Evolutionary conservation across 2,329 filamentous ascomycete species (phyloP).

Genomic region (Verticillium isaacii): DNA sequence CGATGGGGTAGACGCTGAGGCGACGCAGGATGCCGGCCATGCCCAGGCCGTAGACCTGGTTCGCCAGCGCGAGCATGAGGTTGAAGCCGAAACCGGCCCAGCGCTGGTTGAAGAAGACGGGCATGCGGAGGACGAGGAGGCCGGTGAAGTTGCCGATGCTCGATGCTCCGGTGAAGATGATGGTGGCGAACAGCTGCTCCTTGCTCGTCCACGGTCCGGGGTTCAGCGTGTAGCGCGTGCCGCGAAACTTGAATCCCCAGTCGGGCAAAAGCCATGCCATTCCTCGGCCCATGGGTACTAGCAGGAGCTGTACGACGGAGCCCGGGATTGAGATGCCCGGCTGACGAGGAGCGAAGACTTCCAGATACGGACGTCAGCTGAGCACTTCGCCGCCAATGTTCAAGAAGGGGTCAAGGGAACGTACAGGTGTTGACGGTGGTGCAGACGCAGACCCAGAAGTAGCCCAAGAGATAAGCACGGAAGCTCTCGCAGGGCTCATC

Average conservation of each 20-base stretch:
- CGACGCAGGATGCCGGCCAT: slow-evolving; percentile 26
- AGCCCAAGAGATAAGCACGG: slow-evolving; percentile 33
- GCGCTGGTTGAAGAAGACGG: slow-evolving; percentile 24
- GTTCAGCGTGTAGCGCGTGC: slow-evolving; percentile 27
- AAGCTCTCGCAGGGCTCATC: slow-evolving; percentile 33
- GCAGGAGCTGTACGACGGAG: slow-evolving; percentile 38
- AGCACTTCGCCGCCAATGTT: slow-evolving; percentile 23
- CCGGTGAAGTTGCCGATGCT: slow-evolving; percentile 20
- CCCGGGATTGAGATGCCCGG: slow-evolving; percentile 21
- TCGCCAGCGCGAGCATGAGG: slow-evolving; percentile 23
- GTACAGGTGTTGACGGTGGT: slow-evolving; percentile 34
- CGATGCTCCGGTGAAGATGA: slow-evolving; percentile 23
- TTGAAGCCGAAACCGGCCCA: slow-evolving; percentile 24
- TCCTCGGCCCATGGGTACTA: slow-evolving; percentile 38
- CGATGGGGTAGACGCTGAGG: slow-evolving; percentile 28
- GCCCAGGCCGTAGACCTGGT: slow-evolving; percentile 27
- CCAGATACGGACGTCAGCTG: not conserved
- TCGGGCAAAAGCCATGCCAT: slow-evolving; percentile 38
- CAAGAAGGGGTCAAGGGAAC: slow-evolving; percentile 33
- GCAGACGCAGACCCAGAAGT: slow-evolving; percentile 18
- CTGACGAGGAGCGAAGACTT: slow-evolving; percentile 1
- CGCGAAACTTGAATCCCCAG: slow-evolving; percentile 35
- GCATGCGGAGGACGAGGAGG: slow-evolving; percentile 21
- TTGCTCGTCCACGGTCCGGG: slow-evolving; percentile 37
- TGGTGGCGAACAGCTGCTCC: slow-evolving; percentile 37